Base-by-base conservation (phyloP, 169 alveolate species). In the Theileria orientalis region DNA sequence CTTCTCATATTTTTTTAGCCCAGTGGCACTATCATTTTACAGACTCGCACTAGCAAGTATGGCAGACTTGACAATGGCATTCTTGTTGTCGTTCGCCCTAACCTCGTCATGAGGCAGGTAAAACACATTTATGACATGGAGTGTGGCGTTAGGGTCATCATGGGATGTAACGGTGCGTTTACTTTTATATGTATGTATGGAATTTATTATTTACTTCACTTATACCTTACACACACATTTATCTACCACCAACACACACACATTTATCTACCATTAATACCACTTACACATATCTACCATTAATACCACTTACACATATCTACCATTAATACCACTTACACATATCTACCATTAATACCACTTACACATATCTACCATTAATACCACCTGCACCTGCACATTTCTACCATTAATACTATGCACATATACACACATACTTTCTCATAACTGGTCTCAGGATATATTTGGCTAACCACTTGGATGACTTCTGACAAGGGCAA, bases 151-250 rank as follows among this genome's bases (percentile, higher is more conserved):
- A 89, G 90, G 56, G 76, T 92, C 23, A 95, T 94, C 64, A 71
- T 95, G 40, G 98, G 97, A 1, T 87, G 92, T 72, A 95, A 95
- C 85, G 98, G 98, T 30, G 60, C 54, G 44, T n/a, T n/a, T n/a
- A n/a, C n/a, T n/a, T n/a, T n/a, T n/a, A 69, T n/a, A n/a, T n/a
- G n/a, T n/a, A n/a, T n/a, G n/a, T n/a, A n/a, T n/a, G 87, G 44
- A 90, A 94, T 94, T 79, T 91, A 51, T 91, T 91, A 46, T 90
- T 82, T 11, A 77, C 82, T 5, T 47, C 69, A 27, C 67, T 71
- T 54, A 61, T 71, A 44, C 32, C 84, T 13, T 51, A 57, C 21
- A n/a, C n/a, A n/a, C n/a, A n/a, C n/a, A n/a, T n/a, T n/a, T n/a
- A n/a, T n/a, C n/a, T n/a, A n/a, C n/a, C n/a, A n/a, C n/a, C n/a